Percentiles rank a stretch among this genome's conserved stretches.
Conservation (phyloP, 805 yeast species). For the Candida methanosorbosa region DNA sequence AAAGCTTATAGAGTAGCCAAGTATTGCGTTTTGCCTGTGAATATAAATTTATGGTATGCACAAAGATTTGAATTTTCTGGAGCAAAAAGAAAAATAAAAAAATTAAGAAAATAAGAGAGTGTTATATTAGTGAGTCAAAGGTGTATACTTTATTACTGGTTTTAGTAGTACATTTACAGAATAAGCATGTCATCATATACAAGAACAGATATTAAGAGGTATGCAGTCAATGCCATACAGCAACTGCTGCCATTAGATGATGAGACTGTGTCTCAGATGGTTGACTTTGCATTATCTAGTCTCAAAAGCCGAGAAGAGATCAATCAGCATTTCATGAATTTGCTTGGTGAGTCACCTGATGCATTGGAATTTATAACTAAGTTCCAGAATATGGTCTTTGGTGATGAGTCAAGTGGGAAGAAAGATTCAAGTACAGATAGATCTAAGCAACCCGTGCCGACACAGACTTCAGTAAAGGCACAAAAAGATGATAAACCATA, state of each 20-base stretch:
- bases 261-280: conserved; percentile 45
- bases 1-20: too few relatives aligned
- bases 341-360: conserved; percentile 50
- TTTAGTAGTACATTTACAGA: too few relatives aligned
- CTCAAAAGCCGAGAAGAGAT: conserved; percentile 39
- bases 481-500: too few relatives aligned
- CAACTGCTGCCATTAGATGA: conserved; percentile 48
- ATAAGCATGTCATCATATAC: conserved; percentile 12
- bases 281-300: conserved; percentile 38
- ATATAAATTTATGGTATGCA: too few relatives aligned
- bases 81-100: not conserved
- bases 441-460: not conserved
- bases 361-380: conserved; percentile 37
- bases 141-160: too few relatives aligned
- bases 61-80: not conserved
- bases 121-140: too few relatives aligned
- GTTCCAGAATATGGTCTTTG: conserved; percentile 32
- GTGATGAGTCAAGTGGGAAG: conserved; percentile 12
- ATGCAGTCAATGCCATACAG: conserved; percentile 13
- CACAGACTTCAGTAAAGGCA: not conserved
- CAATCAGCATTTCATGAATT: conserved; percentile 42
- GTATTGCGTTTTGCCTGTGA: too few relatives aligned
- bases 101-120: too few relatives aligned
- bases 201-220: conserved; percentile 15
- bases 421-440: not conserved